Evolutionary conservation across 163 green algal species (phyloP).

Genomic region (Coccomyxa subellipsoidea): DNA sequence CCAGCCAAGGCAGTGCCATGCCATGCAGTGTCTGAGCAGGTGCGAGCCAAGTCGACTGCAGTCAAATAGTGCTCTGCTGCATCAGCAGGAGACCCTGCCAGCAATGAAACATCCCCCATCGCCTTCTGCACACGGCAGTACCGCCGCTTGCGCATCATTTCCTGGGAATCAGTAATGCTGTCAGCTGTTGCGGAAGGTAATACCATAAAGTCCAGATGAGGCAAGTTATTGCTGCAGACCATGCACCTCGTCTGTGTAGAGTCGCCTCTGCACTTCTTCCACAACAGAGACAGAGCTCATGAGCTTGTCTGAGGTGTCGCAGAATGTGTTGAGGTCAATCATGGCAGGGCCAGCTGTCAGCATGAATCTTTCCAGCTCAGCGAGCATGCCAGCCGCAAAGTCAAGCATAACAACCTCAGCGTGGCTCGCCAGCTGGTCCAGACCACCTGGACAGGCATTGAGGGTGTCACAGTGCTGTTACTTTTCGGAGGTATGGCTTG

Average conservation of each 20-base stretch:
- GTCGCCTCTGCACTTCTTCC: slow-evolving; percentile 57
- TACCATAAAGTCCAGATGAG: no score
- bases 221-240: background rate
- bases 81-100: slow-evolving; percentile 65
- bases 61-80: slow-evolving; percentile 51
- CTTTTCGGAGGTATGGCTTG: background rate
- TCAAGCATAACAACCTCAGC: slow-evolving; percentile 82
- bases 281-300: slow-evolving; percentile 45
- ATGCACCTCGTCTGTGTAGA: slow-evolving; percentile 48
- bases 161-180: slow-evolving; percentile 17
- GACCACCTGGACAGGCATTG: slow-evolving; percentile 29
- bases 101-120: slow-evolving; percentile 68
- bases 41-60: slow-evolving; percentile 44
- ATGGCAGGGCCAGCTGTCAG: slow-evolving; percentile 49
- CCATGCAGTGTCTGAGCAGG: slow-evolving; percentile 47
- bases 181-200: no score
- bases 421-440: slow-evolving; percentile 61
- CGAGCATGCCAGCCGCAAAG: slow-evolving; percentile 72
- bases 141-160: slow-evolving; percentile 51
- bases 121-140: slow-evolving; percentile 72
- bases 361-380: slow-evolving; percentile 61
- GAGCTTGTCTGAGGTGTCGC: slow-evolving; percentile 55
- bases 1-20: slow-evolving; percentile 55
- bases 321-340: slow-evolving; percentile 55
- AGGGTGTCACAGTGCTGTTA: background rate